Conservation (phyloP, 257 asterid genomes). For the Capsicum baccatum region DNA sequence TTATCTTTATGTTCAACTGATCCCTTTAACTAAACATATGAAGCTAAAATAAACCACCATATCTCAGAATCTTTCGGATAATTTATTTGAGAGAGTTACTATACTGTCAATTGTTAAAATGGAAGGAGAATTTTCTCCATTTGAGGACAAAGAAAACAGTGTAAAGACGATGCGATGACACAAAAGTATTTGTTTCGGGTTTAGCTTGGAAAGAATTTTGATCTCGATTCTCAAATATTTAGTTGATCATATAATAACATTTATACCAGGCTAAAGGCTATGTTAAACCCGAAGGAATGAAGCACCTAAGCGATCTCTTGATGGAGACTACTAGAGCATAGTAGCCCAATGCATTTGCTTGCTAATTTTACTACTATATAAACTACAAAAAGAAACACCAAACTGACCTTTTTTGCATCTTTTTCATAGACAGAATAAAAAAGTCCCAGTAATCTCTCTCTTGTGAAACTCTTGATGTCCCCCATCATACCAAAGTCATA, state of each 20-base stretch:
- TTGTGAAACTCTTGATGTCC: slow-evolving; percentile 86
- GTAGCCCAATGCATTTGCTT: background rate
- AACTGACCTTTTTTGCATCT: slow-evolving; percentile 85
- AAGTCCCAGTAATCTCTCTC: slow-evolving; percentile 76
- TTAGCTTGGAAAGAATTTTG: slow-evolving; percentile 4
- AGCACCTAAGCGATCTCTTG: background rate
- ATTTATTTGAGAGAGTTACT: slow-evolving; percentile 1
- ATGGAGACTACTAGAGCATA: background rate
- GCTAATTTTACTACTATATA: no score
- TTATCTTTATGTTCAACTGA: background rate
- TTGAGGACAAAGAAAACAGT: background rate
- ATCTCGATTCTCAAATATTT: background rate
- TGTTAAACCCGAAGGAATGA: background rate
- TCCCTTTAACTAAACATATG: slow-evolving; percentile 11
- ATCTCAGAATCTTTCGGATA: background rate
- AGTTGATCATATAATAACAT: slow-evolving; percentile 10
- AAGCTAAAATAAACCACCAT: background rate
- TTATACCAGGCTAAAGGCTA: background rate
- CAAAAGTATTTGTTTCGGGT: background rate
- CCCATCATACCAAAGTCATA: slow-evolving; percentile 99
- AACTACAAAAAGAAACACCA: background rate
- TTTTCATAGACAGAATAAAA: slow-evolving; percentile 96
- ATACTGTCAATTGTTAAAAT: background rate
- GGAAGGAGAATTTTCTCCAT: background rate
- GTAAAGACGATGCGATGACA: background rate